Conservation (phyloP, 108 stramenopile species). For the Schizochytrium sp. region DNA sequence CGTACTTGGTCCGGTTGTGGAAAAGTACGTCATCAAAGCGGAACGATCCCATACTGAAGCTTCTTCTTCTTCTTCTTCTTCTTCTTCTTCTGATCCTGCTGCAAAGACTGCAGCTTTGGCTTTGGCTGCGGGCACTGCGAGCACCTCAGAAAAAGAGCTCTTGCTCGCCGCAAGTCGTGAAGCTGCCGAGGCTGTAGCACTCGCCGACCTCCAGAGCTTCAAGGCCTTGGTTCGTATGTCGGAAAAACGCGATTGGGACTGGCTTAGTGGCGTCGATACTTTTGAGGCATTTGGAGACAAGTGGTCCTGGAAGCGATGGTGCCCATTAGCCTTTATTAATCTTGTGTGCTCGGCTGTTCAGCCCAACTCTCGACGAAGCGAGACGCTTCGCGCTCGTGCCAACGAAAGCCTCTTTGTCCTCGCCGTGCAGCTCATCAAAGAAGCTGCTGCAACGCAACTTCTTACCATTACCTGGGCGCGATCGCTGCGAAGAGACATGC, state of each 20-base stretch:
- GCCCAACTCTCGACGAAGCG: not conserved
- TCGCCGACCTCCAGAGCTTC: not conserved
- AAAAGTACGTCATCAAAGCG: not conserved
- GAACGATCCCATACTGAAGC: not conserved
- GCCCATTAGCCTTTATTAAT: not conserved
- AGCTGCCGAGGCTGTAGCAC: not conserved
- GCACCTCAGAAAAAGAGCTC: too few species aligned
- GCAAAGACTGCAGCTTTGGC: too few species aligned
- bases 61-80: too few species aligned
- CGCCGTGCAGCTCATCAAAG: not conserved
- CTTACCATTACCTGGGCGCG: not conserved
- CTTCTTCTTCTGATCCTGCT: too few species aligned
- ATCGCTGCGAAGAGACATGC: not conserved
- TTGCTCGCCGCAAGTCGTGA: not conserved
- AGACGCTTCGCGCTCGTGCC: not conserved
- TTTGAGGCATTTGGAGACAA: constrained; percentile 6
- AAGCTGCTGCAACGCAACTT: not conserved
- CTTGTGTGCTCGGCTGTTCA: not conserved
- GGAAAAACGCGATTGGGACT: not conserved
- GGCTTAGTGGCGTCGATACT: not conserved
- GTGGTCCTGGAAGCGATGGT: not conserved
- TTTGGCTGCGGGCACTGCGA: too few species aligned
- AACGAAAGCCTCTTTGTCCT: not conserved
- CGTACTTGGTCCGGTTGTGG: not conserved
- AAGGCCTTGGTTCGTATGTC: not conserved